Evolutionary conservation across 352 stramenopile species (phyloP).

Genomic region (Phytophthora citricola): DNA sequence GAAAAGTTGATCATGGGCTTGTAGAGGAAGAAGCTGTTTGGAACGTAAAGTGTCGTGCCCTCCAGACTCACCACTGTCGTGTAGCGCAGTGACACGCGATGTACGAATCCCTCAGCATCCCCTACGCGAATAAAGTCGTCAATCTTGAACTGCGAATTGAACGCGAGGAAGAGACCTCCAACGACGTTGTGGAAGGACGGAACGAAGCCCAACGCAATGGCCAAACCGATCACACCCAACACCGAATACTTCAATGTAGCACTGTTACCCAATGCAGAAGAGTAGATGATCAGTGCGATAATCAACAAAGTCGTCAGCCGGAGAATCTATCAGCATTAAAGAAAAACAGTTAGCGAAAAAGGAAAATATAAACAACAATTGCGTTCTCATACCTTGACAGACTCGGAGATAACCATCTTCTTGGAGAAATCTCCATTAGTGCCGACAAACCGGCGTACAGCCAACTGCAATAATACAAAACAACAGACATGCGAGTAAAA

Average conservation of each 20-base stretch:
- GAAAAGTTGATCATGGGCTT: conserved; percentile 91
- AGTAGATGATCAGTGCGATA: conserved; percentile 88
- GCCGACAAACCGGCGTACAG: conserved; percentile 82
- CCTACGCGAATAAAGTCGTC: conserved; percentile 88
- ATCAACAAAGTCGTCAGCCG: conserved; percentile 79
- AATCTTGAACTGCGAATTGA: conserved; percentile 91
- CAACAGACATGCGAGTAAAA: conserved; percentile 6
- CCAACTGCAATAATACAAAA: conserved; percentile 51
- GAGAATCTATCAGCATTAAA: conserved; percentile 56
- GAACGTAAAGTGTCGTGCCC: conserved; percentile 81
- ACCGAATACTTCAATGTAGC: conserved; percentile 85
- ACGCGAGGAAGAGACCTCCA: conserved; percentile 86
- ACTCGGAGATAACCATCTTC: conserved; percentile 91
- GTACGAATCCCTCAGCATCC: conserved; percentile 78
- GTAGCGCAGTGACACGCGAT: conserved; percentile 85
- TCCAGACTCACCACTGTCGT: conserved; percentile 86
- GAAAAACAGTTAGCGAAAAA: background rate
- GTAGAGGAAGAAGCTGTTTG: conserved; percentile 92
- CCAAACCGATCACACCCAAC: conserved; percentile 81
- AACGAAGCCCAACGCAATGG: conserved; percentile 87
- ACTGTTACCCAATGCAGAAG: conserved; percentile 74
- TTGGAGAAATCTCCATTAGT: conserved; percentile 84
- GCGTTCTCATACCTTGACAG: conserved; percentile 65
- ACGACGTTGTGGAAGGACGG: conserved; percentile 90
- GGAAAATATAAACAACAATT: background rate